phyloP scores from a whole-genome alignment of 129 eudicot genomes.

The Centrapalus pauciflorus region DNA sequence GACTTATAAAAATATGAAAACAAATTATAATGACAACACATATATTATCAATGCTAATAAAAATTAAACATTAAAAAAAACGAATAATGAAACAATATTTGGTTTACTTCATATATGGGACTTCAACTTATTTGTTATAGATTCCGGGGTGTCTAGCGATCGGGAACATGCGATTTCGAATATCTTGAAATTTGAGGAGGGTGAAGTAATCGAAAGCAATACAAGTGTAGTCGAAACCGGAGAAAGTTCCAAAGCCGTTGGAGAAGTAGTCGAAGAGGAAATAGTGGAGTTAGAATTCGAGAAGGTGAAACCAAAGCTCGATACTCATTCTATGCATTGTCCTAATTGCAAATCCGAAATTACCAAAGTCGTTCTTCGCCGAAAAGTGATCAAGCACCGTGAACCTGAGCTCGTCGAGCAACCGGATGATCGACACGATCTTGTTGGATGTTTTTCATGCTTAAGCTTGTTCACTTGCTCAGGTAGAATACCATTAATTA shows the following conservation, averaged over 20 bases:
- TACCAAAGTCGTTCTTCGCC: slow-evolving; percentile 57
- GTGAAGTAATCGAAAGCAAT: background rate
- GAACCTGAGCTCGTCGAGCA: background rate
- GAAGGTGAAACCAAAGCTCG: slow-evolving; percentile 41
- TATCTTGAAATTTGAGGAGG: slow-evolving; percentile 2
- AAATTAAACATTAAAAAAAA: background rate
- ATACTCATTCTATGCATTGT: slow-evolving; percentile 50
- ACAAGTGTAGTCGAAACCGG: background rate
- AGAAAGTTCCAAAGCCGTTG: slow-evolving; percentile 12
- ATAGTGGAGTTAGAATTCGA: slow-evolving; percentile 47
- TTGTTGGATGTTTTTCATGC: slow-evolving; percentile 60
- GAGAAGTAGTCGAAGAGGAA: slow-evolving; percentile 43
- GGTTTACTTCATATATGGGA: background rate
- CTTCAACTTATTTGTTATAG: too few species aligned
- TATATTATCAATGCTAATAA: background rate
- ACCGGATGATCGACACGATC: slow-evolving; percentile 1
- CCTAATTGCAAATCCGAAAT: slow-evolving; percentile 44
- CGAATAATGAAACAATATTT: background rate
- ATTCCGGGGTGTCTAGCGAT: background rate
- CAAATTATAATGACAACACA: too few species aligned
- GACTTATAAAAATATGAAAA: too few species aligned
- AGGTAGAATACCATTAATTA: slow-evolving; percentile 25
- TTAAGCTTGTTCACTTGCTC: slow-evolving; percentile 48
- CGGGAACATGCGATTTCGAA: background rate
- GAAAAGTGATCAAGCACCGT: slow-evolving; percentile 6